phyloP scores from a whole-genome alignment of 768 basidiomycete species.

The Suillus clintonianus region DNA sequence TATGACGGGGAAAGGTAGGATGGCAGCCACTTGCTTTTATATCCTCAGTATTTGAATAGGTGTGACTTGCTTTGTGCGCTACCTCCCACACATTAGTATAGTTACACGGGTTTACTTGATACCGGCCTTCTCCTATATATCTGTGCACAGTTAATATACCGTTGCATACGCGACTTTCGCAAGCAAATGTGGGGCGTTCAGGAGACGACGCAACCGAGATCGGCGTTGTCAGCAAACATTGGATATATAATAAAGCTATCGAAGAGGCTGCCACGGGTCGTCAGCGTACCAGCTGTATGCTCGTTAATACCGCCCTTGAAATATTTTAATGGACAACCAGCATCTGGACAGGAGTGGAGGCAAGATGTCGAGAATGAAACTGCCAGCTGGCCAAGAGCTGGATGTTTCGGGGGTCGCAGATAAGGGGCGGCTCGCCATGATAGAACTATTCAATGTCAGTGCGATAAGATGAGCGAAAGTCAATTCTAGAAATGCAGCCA shows the following conservation, averaged over 20 bases:
- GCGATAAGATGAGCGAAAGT: background rate
- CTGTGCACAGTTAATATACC: slow-evolving; percentile 51
- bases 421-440: background rate
- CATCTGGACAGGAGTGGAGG: slow-evolving; percentile 61
- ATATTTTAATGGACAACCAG: slow-evolving; percentile 34
- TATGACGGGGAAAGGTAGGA: too few species aligned
- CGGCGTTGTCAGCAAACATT: slow-evolving; percentile 59
- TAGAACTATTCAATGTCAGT: background rate
- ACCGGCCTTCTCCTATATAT: slow-evolving; percentile 35
- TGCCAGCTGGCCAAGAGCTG: background rate
- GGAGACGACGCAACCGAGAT: slow-evolving; percentile 65
- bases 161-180: slow-evolving; percentile 56
- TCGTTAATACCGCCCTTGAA: background rate
- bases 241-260: slow-evolving; percentile 53
- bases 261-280: slow-evolving; percentile 26
- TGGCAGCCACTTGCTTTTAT: too few species aligned
- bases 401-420: too few species aligned
- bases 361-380: slow-evolving; percentile 27
- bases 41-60: too few species aligned
- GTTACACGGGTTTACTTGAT: background rate
- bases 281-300: slow-evolving; percentile 25
- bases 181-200: slow-evolving; percentile 59
- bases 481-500: background rate
- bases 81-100: background rate
- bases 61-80: too few species aligned